phyloP scores from a whole-genome alignment of 1,284 basidiomycete genomes.

The Pascua guehoae region DNA sequence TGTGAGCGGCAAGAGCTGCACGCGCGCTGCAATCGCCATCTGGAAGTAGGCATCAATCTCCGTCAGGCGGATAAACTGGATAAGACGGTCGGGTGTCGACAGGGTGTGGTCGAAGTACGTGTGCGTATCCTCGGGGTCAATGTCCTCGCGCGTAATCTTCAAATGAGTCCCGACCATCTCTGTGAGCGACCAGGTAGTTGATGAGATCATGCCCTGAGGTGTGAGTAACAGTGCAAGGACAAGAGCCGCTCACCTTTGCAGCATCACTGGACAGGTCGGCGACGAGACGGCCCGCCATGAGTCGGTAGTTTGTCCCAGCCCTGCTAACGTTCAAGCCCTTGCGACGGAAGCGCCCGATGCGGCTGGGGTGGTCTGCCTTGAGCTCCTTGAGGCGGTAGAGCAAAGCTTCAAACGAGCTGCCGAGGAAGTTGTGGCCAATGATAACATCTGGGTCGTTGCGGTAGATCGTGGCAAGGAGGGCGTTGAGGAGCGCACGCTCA shows the following conservation, averaged over 20 bases:
- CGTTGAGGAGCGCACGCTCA: conserved; percentile 82
- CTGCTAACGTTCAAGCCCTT: conserved; percentile 66
- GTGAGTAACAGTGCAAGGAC: not conserved
- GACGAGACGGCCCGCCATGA: conserved; percentile 80
- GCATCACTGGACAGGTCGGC: conserved; percentile 93
- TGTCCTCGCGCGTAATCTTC: conserved; percentile 78
- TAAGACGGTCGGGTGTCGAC: conserved; percentile 69
- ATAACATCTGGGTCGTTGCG: conserved; percentile 92
- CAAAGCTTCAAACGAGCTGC: conserved; percentile 85
- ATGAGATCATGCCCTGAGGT: conserved; percentile 82
- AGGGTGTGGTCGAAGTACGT: conserved; percentile 84
- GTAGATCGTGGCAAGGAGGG: conserved; percentile 74
- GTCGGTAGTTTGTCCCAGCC: conserved; percentile 78
- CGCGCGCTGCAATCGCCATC: conserved; percentile 88
- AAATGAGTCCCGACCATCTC: conserved; percentile 95
- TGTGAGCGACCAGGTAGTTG: conserved; percentile 94
- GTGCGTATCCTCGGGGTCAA: conserved; percentile 92
- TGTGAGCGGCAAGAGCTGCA: conserved; percentile 84
- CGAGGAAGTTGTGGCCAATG: conserved; percentile 90
- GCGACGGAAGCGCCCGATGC: conserved; percentile 86
- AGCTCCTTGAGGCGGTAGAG: conserved; percentile 87
- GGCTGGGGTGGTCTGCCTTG: conserved; percentile 88
- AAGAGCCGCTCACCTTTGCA: conserved; percentile 64
- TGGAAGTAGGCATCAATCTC: conserved; percentile 93
- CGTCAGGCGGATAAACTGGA: conserved; percentile 86